A percentile compares a stretch with the other conserved stretches of the same genome.
phyloP scores from a whole-genome alignment of 2,329 filamentous ascomycete genomes.

The Bipolaris bicolor region DNA sequence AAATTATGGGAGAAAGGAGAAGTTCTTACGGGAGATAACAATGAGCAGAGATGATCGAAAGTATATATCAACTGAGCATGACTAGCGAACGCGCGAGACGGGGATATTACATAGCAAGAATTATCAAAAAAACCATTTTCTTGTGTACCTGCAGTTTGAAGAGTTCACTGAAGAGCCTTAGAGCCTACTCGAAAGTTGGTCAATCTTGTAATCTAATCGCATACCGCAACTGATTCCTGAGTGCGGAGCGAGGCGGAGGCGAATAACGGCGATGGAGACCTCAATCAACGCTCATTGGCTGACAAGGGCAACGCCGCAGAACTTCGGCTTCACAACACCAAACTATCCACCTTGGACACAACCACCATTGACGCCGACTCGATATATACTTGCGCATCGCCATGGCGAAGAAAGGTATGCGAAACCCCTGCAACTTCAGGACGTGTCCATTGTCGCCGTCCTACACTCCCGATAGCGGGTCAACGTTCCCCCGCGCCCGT shows the following conservation, averaged over 20 bases:
- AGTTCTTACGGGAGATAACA: no score
- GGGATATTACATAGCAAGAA: no score
- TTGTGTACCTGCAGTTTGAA: no score
- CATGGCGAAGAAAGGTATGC: conserved; percentile 47
- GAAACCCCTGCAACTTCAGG: background rate
- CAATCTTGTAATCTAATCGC: no score
- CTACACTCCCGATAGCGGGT: background rate
- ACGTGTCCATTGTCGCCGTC: no score
- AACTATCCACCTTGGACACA: conserved; percentile 26
- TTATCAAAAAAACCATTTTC: no score
- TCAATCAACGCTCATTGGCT: conserved; percentile 30
- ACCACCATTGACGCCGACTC: conserved; percentile 23
- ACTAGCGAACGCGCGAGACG: no score
- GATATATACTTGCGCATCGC: conserved; percentile 20
- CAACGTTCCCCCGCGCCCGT: background rate
- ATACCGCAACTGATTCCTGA: no score
- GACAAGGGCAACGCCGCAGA: conserved; percentile 19
- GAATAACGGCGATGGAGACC: conserved; percentile 2
- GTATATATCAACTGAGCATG: no score
- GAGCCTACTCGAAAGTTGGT: no score
- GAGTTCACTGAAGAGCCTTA: background rate
- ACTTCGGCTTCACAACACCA: conserved; percentile 24
- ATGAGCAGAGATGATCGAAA: no score
- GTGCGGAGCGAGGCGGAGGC: background rate
- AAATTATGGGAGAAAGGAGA: no score